These are phyloP conservation scores for Pilatotrama ljubarskyi DNA, from an alignment of 768 basidiomycete species.

Conservation along the genomic window DNA sequence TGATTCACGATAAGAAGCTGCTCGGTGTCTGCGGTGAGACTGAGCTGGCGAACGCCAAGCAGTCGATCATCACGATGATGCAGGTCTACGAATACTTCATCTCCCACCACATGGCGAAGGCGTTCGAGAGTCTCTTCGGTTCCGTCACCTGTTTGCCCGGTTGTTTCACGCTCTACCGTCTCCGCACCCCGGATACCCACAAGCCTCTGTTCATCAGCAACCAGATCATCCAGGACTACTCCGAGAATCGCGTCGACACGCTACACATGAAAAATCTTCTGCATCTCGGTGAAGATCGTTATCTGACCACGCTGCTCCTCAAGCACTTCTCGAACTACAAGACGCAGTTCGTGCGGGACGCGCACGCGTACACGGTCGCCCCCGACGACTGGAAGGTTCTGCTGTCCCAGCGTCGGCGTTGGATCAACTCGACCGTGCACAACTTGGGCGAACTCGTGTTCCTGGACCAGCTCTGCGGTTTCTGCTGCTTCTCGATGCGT, in stretches of 20 bases:
- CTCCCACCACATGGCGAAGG: conserved; percentile 98
- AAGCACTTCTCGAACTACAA: conserved; percentile 95
- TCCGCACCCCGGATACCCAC: conserved; percentile 92
- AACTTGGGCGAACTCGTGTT: conserved; percentile 93
- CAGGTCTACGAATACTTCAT: conserved; percentile 99
- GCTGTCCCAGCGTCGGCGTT: conserved; percentile 94
- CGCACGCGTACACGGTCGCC: conserved; percentile 91
- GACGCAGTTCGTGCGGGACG: conserved; percentile 94
- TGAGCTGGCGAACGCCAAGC: conserved; percentile 86
- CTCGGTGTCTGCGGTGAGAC: conserved; percentile 97
- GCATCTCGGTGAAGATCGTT: conserved; percentile 98
- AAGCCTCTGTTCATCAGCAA: conserved; percentile 94
- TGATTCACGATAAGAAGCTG: conserved; percentile 95
- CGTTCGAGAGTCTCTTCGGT: conserved; percentile 95
- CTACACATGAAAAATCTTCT: conserved; percentile 98
- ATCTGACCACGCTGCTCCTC: conserved; percentile 90
- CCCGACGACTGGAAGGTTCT: conserved; percentile 95
- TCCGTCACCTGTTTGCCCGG: conserved; percentile 98
- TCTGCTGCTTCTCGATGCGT: conserved; percentile 99
- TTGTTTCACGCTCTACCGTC: conserved; percentile 97
- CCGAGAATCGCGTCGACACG: conserved; percentile 95
- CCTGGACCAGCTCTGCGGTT: conserved; percentile 88
- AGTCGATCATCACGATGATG: conserved; percentile 97
- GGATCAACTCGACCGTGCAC: conserved; percentile 99
- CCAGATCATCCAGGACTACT: conserved; percentile 88